Conservation (phyloP, 2,329 filamentous ascomycete species). For the Xylariales sp. region DNA sequence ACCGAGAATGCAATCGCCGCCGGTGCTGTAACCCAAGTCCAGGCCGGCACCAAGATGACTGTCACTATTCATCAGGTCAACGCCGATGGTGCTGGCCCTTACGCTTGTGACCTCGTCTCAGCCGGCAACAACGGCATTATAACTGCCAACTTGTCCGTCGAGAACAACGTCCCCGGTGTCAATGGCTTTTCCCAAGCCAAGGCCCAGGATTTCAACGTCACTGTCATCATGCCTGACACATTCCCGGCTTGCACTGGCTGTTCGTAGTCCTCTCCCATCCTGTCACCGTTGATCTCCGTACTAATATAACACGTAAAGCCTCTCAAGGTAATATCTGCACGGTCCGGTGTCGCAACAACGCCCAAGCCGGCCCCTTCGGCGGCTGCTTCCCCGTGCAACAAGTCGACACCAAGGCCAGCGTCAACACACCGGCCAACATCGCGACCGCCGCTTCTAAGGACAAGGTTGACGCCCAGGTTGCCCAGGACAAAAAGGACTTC, state of each 20-base stretch:
- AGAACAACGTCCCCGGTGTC: constrained; percentile 54
- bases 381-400: constrained; percentile 57
- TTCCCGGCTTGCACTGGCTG: constrained; percentile 44
- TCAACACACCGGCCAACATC: constrained; percentile 42
- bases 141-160: constrained; percentile 45
- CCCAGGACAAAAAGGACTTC: constrained; percentile 47
- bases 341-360: constrained; percentile 55
- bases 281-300: not conserved
- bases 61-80: constrained; percentile 52
- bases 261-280: constrained; percentile 24
- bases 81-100: constrained; percentile 51
- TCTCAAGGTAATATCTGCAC: constrained; percentile 57
- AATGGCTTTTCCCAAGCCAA: constrained; percentile 56
- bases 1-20: constrained; percentile 47
- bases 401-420: constrained; percentile 35
- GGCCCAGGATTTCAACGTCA: constrained; percentile 51
- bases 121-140: constrained; percentile 38
- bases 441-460: constrained; percentile 40
- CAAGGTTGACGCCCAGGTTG: constrained; percentile 42
- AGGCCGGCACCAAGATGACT: constrained; percentile 37
- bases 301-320: constrained; percentile 23
- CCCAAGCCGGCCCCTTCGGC: constrained; percentile 51
- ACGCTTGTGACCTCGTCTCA: constrained; percentile 48
- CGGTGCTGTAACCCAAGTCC: constrained; percentile 43
- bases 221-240: constrained; percentile 45